Evolutionary conservation across 1,284 basidiomycete species (phyloP).

Genomic region (Acaromyces ingoldii): DNA sequence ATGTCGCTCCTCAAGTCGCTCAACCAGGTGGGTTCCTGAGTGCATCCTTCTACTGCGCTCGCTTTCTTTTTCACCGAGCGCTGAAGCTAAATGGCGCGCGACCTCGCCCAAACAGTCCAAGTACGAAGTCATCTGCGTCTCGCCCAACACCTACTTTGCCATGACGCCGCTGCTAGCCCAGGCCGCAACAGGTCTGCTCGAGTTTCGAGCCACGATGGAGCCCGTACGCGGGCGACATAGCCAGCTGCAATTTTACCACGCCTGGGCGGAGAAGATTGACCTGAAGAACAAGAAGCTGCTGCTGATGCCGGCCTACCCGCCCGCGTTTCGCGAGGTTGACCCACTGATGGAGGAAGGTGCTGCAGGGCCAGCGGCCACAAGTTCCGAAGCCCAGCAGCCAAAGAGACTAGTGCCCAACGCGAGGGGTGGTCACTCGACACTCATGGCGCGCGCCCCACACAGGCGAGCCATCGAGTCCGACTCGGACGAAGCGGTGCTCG

Average conservation of each 20-base stretch:
- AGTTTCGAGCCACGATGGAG: conserved; percentile 63
- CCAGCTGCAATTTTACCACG: conserved; percentile 52
- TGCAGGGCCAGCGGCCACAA: conserved; percentile 10
- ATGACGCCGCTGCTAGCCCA: conserved; percentile 30
- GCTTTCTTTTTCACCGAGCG: background rate
- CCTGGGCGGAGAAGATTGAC: conserved; percentile 48
- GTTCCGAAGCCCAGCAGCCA: background rate
- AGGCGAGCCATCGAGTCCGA: conserved; percentile 13
- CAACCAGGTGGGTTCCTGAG: conserved; percentile 4
- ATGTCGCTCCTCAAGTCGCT: conserved; percentile 54
- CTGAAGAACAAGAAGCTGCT: conserved; percentile 3
- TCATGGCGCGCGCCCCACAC: conserved; percentile 52
- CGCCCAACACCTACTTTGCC: conserved; percentile 44
- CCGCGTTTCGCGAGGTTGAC: conserved; percentile 57
- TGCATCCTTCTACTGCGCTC: background rate
- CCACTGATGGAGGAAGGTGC: conserved; percentile 53
- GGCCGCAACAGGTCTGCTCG: conserved; percentile 51
- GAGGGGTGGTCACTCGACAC: conserved; percentile 7
- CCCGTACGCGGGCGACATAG: conserved; percentile 59
- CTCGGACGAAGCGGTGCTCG: conserved; percentile 2
- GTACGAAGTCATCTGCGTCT: conserved; percentile 24
- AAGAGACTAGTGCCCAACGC: conserved; percentile 5
- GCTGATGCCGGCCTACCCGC: conserved; percentile 16
- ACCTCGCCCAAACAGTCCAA: background rate
- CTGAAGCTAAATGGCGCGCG: background rate